Evolutionary conservation across 2,329 filamentous ascomycete species (phyloP), one percentile per base, ranked within the genome.

Genomic region (Colletotrichum filicis): DNA sequence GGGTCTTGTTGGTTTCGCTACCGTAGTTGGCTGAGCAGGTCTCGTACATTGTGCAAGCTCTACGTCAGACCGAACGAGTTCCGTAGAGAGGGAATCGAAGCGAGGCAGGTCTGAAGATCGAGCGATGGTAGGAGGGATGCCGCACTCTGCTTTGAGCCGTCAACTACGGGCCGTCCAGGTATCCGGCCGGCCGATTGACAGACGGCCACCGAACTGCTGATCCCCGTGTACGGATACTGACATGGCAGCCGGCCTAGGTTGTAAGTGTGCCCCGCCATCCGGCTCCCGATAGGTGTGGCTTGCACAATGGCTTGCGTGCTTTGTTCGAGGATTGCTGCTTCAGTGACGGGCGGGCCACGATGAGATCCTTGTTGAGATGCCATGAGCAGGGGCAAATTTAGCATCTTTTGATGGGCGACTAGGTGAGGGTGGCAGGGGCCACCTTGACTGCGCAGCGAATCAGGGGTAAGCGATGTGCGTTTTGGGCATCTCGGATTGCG

Each of bases 261-360:
- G n/a, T 56, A 37, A 61, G 26, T 22, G 52, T 57, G 71, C 58
- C 35, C 58, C 52, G 28, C 58, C 52, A 26, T 37, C 56, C 32
- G 32, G 8, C 24, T 69, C 42, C 52, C 19, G 68, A 30, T 32
- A 66, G 52, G 52, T 72, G 71, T 74, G 71, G 71, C 71, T 74
- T 74, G 62, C 24, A 58, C 63, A 46, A 71, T 52, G 65, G 65
- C 69, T 72, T 69, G 60, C 67, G 57, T 56, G 58, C 62, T 74
- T 74, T 71, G 67, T 67, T 30, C 59, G 28, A 30, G 58, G 49
- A 71, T 63, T 57, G 61, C 68, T 62, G 61, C 68, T 63, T 74
- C 68, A 67, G 56, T 57, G 28, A 63, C 63, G 57, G 61, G 35
- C 55, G 37, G 55, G 53, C 11, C 11, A 22, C 37, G 42, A 32